A percentile compares a stretch with the other conserved stretches of the same genome.
phyloP scores from a whole-genome alignment of 495 filamentous ascomycete genomes.

The Talaromyces thailandensis region DNA sequence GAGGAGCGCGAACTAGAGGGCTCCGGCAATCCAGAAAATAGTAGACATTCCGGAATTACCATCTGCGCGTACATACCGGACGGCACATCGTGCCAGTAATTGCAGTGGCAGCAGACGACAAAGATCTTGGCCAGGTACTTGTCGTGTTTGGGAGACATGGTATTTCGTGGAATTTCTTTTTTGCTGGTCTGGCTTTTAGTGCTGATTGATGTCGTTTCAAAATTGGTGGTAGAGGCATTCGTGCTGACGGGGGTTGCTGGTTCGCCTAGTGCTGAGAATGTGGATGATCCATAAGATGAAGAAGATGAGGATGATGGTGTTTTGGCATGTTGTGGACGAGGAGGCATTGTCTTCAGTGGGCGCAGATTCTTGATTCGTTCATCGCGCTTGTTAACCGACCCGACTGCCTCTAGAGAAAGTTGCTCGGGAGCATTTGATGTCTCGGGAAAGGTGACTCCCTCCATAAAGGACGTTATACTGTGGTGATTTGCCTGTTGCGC shows the following conservation, averaged over 20 bases:
- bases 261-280: neutral
- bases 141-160: constrained; percentile 14
- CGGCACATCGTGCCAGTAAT: constrained; percentile 75
- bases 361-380: neutral
- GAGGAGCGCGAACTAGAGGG: neutral
- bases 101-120: constrained; percentile 74
- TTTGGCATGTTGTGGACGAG: neutral
- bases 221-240: neutral
- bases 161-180: constrained; percentile 7
- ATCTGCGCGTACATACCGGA: constrained; percentile 66
- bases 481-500: neutral
- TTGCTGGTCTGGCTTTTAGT: neutral
- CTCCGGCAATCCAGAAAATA: neutral
- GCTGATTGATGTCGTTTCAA: neutral
- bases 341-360: neutral
- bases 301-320: neutral
- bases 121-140: constrained; percentile 64
- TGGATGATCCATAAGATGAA: neutral
- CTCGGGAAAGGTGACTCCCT: neutral
- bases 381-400: neutral
- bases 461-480: neutral
- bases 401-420: neutral
- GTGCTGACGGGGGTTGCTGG: neutral
- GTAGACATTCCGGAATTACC: constrained; percentile 48
- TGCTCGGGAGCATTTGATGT: neutral